Conservation (phyloP, 345 rosid genomes). For the Crucihimalaya himalaica region DNA sequence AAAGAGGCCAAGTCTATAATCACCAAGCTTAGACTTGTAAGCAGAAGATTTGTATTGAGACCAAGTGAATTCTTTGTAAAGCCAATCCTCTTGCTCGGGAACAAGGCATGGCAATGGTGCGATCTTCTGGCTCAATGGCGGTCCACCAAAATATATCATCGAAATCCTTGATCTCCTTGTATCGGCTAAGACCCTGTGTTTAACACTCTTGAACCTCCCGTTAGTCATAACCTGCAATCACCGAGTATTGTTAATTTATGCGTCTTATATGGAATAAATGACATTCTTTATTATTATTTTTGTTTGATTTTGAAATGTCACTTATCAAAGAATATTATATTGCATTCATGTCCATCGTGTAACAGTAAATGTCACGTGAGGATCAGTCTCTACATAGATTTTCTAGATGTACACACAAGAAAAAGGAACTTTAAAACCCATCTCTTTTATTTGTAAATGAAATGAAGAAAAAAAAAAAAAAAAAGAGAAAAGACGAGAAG, state of each 20-base stretch:
- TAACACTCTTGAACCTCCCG: slow-evolving; percentile 85
- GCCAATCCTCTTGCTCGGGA: slow-evolving; percentile 58
- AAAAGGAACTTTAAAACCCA: neutral
- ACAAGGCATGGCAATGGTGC: slow-evolving; percentile 55
- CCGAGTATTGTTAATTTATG: neutral
- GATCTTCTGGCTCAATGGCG: slow-evolving; percentile 62
- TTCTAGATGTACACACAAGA: slow-evolving; percentile 27
- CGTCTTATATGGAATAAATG: neutral
- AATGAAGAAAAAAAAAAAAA: too few species aligned
- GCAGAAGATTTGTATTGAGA: slow-evolving; percentile 73
- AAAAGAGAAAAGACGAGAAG: neutral
- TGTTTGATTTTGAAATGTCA: neutral
- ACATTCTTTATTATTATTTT: neutral
- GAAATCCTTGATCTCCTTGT: slow-evolving; percentile 67
- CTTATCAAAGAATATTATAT: slow-evolving; percentile 10
- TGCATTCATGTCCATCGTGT: slow-evolving; percentile 12
- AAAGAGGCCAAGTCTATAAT: slow-evolving; percentile 69
- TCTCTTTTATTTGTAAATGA: neutral
- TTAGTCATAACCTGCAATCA: slow-evolving; percentile 81
- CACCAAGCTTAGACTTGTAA: slow-evolving; percentile 73
- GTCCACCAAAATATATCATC: slow-evolving; percentile 90
- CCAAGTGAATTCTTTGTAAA: slow-evolving; percentile 91
- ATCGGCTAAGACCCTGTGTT: slow-evolving; percentile 77
- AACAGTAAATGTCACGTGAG: slow-evolving; percentile 32
- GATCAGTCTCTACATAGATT: slow-evolving; percentile 17